A percentile compares a stretch with the other conserved stretches of the same genome.
Evolutionary conservation across 805 yeast genomes (phyloP).

Genomic region (Starmerella floricola): DNA sequence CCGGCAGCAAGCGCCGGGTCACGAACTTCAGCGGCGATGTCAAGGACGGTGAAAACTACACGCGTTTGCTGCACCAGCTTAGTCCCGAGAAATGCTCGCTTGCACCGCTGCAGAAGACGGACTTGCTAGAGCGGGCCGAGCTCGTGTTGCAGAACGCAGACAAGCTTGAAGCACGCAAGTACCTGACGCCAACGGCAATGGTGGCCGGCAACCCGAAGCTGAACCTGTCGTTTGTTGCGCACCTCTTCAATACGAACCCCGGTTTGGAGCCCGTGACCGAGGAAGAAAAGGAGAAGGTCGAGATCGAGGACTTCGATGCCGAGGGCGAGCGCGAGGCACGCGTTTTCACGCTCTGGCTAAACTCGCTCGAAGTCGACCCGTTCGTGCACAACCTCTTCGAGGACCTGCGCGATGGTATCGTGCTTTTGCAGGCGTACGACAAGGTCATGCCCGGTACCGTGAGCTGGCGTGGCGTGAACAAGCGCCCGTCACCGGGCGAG

Average conservation of each 20-base stretch:
- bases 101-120: conserved; percentile 67
- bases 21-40: conserved; percentile 78
- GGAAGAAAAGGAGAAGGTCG: conserved; percentile 70
- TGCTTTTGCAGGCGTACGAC: conserved; percentile 82
- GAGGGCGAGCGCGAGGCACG: conserved; percentile 99
- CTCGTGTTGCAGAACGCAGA: conserved; percentile 79
- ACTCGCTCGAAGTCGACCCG: conserved; percentile 91
- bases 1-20: conserved; percentile 79
- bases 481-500: conserved; percentile 60
- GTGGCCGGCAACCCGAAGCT: conserved; percentile 95
- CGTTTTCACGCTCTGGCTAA: conserved; percentile 94
- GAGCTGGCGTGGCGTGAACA: conserved; percentile 64
- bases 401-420: conserved; percentile 85
- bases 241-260: conserved; percentile 90
- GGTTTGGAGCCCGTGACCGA: conserved; percentile 86
- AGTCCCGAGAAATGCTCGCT: conserved; percentile 72
- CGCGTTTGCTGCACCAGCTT: conserved; percentile 77
- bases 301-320: conserved; percentile 95
- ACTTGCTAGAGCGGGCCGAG: conserved; percentile 73
- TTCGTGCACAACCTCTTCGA: conserved; percentile 84
- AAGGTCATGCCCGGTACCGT: conserved; percentile 93
- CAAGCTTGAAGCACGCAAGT: conserved; percentile 81
- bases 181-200: conserved; percentile 81
- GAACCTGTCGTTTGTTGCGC: conserved; percentile 94
- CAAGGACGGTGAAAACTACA: conserved; percentile 89